Base-by-base conservation (phyloP, 2,329 filamentous ascomycete genomes). In the Fusarium austroafricanum region DNA sequence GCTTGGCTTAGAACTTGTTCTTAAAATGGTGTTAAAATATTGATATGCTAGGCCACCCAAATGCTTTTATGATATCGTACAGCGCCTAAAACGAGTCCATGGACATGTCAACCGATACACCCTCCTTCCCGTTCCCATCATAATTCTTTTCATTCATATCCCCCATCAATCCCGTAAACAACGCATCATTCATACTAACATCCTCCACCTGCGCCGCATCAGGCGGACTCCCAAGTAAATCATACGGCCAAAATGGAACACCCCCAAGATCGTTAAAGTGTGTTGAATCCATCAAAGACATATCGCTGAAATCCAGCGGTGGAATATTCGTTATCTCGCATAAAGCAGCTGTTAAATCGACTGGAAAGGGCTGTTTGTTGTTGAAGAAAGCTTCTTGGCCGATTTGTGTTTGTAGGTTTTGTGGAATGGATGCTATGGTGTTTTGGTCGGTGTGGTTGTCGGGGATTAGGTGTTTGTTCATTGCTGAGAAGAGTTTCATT, bases 261-360 rank as follows among this genome's bases (percentile, higher is more conserved):
- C 55, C 23, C 0, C 39, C 40, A 8, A 14, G 5, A 3, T 46
- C 61, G 2, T 46, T 55, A 5, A 65, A 49, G 5, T 50, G 44
- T 1, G 55, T 46, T 3, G 61, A 50, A 14, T 61, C 55, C 12
- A 61, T 33, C 2, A 65, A 43, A 1, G 62, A 35, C 44, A 65
- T 61, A 9, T 61, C 44, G 6, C 44, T 38, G 11, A 65, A 61
- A 1, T 61, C 47, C 3, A 65, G 1, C 0, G 62, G 55, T 6
- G 61, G 61, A 7, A 65, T 55, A 23, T 65, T 65, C 4, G 62
- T 65, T 3, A 65, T 61, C 2, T 65, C 61, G 6, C 61, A 50
- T 2, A 65, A 14, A 0, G 61, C 55, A 7, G 62, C 61, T 9
- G 43, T 55, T 0, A 65, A 0, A 1, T 65, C 62, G 0, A 35